phyloP scores from a whole-genome alignment of 257 asterid species.

The Solanum lycopersicoides region DNA sequence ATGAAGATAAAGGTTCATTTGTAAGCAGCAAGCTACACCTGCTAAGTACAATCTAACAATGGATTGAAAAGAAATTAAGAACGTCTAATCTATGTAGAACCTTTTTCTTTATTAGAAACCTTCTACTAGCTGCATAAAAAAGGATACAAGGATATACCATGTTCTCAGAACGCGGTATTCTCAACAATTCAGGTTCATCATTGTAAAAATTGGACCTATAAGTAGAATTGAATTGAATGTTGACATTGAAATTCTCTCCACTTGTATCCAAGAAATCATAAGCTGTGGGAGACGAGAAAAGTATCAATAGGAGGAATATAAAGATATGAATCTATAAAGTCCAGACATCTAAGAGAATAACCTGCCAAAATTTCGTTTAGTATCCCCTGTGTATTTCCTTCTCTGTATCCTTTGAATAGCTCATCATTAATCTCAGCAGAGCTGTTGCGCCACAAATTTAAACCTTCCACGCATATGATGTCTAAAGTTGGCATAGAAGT shows the following conservation, averaged over 20 bases:
- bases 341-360: background rate
- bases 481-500: background rate
- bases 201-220: background rate
- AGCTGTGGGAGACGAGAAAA: slow-evolving; percentile 4
- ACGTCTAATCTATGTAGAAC: background rate
- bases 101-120: background rate
- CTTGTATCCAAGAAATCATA: slow-evolving; percentile 25
- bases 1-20: background rate
- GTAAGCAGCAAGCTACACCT: background rate
- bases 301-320: background rate
- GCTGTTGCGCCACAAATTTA: slow-evolving; percentile 23
- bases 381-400: slow-evolving; percentile 15
- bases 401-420: slow-evolving; percentile 18
- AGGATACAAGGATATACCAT: slow-evolving; percentile 14
- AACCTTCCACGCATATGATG: slow-evolving; percentile 17
- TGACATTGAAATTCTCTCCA: slow-evolving; percentile 12
- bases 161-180: slow-evolving; percentile 15
- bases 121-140: background rate
- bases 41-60: background rate
- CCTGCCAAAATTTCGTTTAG: slow-evolving; percentile 26
- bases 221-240: slow-evolving; percentile 25
- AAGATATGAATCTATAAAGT: background rate
- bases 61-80: background rate
- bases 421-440: slow-evolving; percentile 18
- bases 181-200: background rate